These are phyloP conservation scores for Lactarius deliciosus DNA, from an alignment of 768 basidiomycete genomes.

Conservation along the genomic window DNA sequence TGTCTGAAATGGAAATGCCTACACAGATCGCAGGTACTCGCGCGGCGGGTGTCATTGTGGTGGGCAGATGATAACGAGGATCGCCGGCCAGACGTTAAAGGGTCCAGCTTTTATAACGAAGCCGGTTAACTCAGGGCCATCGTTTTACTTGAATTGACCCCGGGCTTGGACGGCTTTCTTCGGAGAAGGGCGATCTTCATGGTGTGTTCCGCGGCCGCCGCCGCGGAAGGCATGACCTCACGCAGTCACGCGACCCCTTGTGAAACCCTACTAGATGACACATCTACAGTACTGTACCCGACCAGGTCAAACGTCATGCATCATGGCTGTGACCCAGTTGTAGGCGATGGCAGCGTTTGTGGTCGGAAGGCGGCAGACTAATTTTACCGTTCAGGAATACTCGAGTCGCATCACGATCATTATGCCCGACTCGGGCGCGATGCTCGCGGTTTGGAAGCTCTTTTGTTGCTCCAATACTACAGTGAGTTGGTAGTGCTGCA, in stretches of 20 bases:
- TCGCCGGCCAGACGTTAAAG: conserved; percentile 11
- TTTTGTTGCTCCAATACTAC: too few relatives aligned
- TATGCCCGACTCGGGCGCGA: too few relatives aligned
- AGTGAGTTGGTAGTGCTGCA: too few relatives aligned
- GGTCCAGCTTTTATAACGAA: conserved; percentile 2
- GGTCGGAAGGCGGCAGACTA: background rate
- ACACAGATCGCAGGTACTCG: conserved; percentile 16
- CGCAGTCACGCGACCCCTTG: background rate
- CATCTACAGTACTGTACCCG: too few relatives aligned
- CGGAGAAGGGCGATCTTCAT: background rate
- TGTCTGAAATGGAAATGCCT: conserved; percentile 16
- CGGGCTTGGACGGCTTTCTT: background rate
- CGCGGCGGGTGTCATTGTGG: background rate
- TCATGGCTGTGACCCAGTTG: background rate
- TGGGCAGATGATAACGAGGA: conserved; percentile 3
- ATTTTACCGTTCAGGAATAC: too few relatives aligned
- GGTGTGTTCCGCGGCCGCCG: background rate
- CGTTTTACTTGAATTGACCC: background rate
- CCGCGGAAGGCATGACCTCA: background rate
- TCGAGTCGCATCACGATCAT: background rate
- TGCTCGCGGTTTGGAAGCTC: too few relatives aligned
- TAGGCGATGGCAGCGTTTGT: background rate
- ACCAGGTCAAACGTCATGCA: background rate
- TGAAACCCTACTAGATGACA: background rate
- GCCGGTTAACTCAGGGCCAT: background rate